These are phyloP conservation scores for Mucor lusitanicus DNA, from an alignment of 371 early-diverging fungal species.

Conservation along the genomic window DNA sequence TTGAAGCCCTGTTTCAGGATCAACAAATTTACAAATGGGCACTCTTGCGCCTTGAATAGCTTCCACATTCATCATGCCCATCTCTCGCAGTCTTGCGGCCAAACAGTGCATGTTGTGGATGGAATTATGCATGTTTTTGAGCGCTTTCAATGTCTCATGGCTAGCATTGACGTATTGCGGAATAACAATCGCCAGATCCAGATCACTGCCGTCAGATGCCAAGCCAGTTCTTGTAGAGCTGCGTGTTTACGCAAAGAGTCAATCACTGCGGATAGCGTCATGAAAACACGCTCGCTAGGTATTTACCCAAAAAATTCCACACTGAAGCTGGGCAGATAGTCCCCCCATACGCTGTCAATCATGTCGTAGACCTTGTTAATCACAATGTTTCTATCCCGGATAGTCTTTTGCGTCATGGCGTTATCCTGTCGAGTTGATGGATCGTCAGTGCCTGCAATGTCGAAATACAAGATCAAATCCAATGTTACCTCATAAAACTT, in stretches of 20 bases:
- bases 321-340: background rate
- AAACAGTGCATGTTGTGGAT: slow-evolving; percentile 30
- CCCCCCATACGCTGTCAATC: background rate
- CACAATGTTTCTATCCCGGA: background rate
- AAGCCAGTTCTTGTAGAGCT: slow-evolving; percentile 16
- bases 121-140: background rate
- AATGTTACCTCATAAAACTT: background rate
- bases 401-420: background rate
- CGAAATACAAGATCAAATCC: background rate
- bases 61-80: slow-evolving; percentile 28
- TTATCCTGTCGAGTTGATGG: background rate
- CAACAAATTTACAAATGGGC: slow-evolving; percentile 70
- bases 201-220: slow-evolving; percentile 22
- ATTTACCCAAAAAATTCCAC: background rate
- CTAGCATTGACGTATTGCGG: slow-evolving; percentile 8
- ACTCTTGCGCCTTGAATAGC: slow-evolving; percentile 45
- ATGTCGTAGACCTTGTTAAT: background rate
- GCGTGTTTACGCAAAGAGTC: too few species aligned
- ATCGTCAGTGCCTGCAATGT: background rate
- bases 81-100: slow-evolving; percentile 3
- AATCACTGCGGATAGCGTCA: background rate
- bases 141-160: background rate
- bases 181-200: slow-evolving; percentile 38
- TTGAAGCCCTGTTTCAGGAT: slow-evolving; percentile 45
- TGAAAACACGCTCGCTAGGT: background rate